A percentile compares a stretch with the other conserved stretches of the same genome.
Evolutionary conservation across 2,329 filamentous ascomycete genomes (phyloP).

Genomic region (Didymella sp.): DNA sequence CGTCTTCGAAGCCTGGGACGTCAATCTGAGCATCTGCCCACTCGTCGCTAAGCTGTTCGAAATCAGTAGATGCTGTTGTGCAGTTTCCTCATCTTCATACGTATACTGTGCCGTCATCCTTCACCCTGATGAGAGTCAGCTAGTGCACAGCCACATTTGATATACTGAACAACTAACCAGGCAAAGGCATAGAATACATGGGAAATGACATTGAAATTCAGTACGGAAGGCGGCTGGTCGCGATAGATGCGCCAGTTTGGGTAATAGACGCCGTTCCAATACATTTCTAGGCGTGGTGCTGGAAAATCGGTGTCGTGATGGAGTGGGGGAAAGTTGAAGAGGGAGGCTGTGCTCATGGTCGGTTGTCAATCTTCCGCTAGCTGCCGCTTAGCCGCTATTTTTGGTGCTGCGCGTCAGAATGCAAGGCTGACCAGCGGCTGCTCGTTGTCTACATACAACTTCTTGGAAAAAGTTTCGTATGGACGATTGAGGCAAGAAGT

Average conservation of each 20-base stretch:
- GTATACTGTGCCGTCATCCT: conserved; percentile 74
- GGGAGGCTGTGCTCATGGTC: conserved; percentile 43
- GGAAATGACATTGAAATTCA: conserved; percentile 79
- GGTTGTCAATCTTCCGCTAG: conserved; percentile 29
- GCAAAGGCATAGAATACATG: conserved; percentile 87
- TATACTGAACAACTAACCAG: conserved; percentile 51
- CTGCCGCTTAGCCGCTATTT: conserved; percentile 41
- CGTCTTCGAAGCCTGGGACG: conserved; percentile 66
- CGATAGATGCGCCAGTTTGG: conserved; percentile 79
- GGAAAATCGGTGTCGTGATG: conserved; percentile 39
- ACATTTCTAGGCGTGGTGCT: conserved; percentile 47
- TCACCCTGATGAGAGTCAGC: conserved; percentile 61
- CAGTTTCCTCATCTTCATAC: conserved; percentile 59
- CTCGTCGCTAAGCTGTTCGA: conserved; percentile 74
- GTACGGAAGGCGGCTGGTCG: conserved; percentile 73
- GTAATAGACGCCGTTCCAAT: conserved; percentile 79
- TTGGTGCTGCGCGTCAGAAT: conserved; percentile 38
- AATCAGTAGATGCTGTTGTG: conserved; percentile 32
- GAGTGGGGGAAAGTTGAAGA: conserved; percentile 28
- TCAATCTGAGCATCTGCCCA: conserved; percentile 76
- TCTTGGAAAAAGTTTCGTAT: not conserved
- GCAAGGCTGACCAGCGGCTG: conserved; percentile 22
- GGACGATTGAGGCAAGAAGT: not conserved
- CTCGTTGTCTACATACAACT: not conserved
- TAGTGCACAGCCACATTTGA: conserved; percentile 16